Percentiles rank a stretch among this genome's conserved stretches.
phyloP scores from a whole-genome alignment of 1,284 basidiomycete genomes.

The Trichosporon sp. region DNA sequence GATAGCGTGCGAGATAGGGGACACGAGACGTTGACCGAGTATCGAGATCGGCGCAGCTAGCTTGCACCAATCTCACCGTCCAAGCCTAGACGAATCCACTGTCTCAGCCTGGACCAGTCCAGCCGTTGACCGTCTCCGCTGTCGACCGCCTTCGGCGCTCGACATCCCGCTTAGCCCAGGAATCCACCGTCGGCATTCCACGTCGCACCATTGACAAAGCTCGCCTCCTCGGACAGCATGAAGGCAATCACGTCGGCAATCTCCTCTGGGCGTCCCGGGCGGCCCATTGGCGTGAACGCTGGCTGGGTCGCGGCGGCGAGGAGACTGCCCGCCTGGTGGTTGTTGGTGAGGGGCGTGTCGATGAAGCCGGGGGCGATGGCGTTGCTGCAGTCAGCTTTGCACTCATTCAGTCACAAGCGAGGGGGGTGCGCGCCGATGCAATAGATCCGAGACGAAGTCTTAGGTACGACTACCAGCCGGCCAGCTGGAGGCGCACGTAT shows the following conservation, averaged over 20 bases:
- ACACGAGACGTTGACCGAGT: too few relatives aligned
- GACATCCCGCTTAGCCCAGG: not conserved
- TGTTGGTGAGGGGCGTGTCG: conserved; percentile 5
- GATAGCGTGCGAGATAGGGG: too few relatives aligned
- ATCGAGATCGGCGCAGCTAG: too few relatives aligned
- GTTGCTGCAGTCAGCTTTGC: conserved; percentile 4
- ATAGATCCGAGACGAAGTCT: too few relatives aligned
- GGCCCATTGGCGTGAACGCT: conserved; percentile 6
- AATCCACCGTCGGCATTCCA: conserved; percentile 34
- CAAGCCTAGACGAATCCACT: too few relatives aligned
- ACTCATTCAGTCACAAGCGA: too few relatives aligned
- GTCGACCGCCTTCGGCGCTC: not conserved
- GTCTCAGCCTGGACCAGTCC: too few relatives aligned
- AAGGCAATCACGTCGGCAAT: conserved; percentile 30
- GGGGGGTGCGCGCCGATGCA: too few relatives aligned
- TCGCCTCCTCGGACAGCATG: conserved; percentile 26
- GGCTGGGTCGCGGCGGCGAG: not conserved
- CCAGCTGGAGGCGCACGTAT: too few relatives aligned
- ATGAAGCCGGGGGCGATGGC: conserved; percentile 16
- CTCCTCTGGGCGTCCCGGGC: conserved; percentile 26
- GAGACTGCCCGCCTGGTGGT: not conserved
- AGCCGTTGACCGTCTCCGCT: too few relatives aligned
- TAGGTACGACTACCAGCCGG: too few relatives aligned
- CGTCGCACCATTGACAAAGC: conserved; percentile 31
- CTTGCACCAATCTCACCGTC: too few relatives aligned